Base-by-base conservation (phyloP, 306 rosid species). In the Pterocarpus santalinus region DNA sequence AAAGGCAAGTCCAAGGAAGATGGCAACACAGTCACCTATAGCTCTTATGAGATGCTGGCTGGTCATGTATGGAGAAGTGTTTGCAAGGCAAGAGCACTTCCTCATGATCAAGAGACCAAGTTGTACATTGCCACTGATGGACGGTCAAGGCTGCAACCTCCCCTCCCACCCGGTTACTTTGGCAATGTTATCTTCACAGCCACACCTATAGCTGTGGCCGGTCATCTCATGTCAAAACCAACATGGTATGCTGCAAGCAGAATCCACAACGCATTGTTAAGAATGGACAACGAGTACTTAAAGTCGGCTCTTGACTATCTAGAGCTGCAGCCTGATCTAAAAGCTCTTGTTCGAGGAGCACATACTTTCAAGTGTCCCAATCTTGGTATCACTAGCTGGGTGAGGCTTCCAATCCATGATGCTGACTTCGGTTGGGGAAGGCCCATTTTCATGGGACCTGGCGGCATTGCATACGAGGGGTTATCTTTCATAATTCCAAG, bases 351-450 rank as follows among this genome's bases (percentile, higher is more conserved):
- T 47, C 95, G 98, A 0, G 98, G 97, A 0, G 93, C 96, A 0
- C 97, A 95, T 39, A 89, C 93, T 41, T 95, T 95, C 35, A 86
- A 90, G 81, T 93, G 99, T 49, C 99, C 99, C 0, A 95, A 95
- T 74, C 97, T 95, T 8, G 98, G 97, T 7, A 95, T 95, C 70
- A 93, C 97, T n/a, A 93, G 97, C 41, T 95, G 99, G 99, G 86
- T 80, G 7, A 88, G 98, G 80, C 90, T 95, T 73, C 99, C 99
- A 0, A 90, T 95, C 28, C 90, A 95, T 39, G 97, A 95, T 70
- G 99, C 99, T 75, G 96, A 95, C 61, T 95, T 95, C 39, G 99
- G 99, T 58, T 95, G 98, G 97, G 98, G 99, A 17, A 88, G 96
- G 36, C 99, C 99, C 4, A 89, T 93, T 28, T 95, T 95, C 82